These are phyloP conservation scores for Chaetomium sp. DNA, from an alignment of 2,329 filamentous ascomycete species.

Conservation along the genomic window DNA sequence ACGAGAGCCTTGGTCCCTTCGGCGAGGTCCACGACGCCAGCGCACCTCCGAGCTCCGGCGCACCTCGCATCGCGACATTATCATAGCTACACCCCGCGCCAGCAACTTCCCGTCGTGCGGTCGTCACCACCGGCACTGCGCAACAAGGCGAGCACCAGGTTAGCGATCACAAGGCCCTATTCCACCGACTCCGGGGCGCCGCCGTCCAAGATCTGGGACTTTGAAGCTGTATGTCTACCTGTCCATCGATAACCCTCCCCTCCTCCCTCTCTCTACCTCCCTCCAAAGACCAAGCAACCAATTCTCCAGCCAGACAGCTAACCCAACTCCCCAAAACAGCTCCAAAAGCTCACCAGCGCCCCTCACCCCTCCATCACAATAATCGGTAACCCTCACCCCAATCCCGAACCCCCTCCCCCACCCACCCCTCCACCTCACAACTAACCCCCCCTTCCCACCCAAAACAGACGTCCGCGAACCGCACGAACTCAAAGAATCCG, in stretches of 20 bases:
- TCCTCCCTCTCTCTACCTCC: neutral
- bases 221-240: slow-evolving; percentile 45
- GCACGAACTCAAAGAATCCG: slow-evolving; percentile 62
- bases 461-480: slow-evolving; percentile 71
- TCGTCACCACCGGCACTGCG: neutral
- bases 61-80: slow-evolving; percentile 4
- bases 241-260: neutral
- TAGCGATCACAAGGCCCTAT: slow-evolving; percentile 5
- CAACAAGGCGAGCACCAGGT: neutral
- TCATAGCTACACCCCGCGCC: slow-evolving; percentile 4
- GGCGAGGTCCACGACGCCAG: neutral
- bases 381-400: slow-evolving; percentile 45
- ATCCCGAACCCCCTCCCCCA: neutral
- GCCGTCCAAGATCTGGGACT: slow-evolving; percentile 50
- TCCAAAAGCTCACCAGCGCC: slow-evolving; percentile 44
- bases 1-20: slow-evolving; percentile 1
- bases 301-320: neutral
- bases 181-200: slow-evolving; percentile 18
- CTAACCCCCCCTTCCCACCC: neutral
- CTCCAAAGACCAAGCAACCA: neutral
- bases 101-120: neutral
- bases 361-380: slow-evolving; percentile 45
- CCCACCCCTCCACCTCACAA: neutral
- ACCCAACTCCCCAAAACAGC: slow-evolving; percentile 35
- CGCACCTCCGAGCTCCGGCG: neutral